Base-by-base conservation (phyloP, 805 yeast genomes). In the Lipomyces spencermartinsiae region DNA sequence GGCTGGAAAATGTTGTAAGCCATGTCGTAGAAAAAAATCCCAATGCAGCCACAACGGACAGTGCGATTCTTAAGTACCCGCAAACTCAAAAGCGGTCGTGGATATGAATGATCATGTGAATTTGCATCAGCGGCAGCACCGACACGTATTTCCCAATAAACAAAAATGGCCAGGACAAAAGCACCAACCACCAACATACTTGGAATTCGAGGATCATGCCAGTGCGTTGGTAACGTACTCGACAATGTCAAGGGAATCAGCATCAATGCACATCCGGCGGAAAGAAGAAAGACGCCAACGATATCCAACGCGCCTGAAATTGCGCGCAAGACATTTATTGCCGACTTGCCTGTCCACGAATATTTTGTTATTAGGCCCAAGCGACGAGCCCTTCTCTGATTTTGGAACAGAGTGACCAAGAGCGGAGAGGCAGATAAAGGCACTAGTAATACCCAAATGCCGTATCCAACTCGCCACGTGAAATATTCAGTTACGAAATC, bases 161-260 rank as follows among this genome's bases (percentile, higher is more conserved):
- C 70, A 58, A 87, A 84, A 16, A 82, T 73, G 16, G 89, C 89
- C 53, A 87, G 72, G 39, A 86, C 74, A 12, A 81, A 83, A 65
- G 84, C 80, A 2, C 92, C 92, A 64, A 87, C 73, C 31, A 86
- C 87, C 64, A 88, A 78, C 4, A 91, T 89, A 12, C 81, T 90
- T 69, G 88, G 83, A 70, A 86, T 81, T 46, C 83, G 79, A 10
- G 84, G 88, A 64, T 80, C 79, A 59, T 78, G 74, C 91, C 92
- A 89, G 53, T 79, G 79, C 2, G 78, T 69, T 1, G 73, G 61
- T 58, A 77, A 75, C 71, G 90, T 89, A 72, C 89, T 90, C 14
- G 90, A 89, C 54, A 89, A 74, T 14, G 92, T 88, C 71, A 89
- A 80, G 39, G 93, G 93, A 31, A 86, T 86, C 67, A 89, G 80